Evolutionary conservation across 768 basidiomycete genomes (phyloP), one percentile per base, ranked within the genome.

Genomic region (Leucogyrophana mollusca): DNA sequence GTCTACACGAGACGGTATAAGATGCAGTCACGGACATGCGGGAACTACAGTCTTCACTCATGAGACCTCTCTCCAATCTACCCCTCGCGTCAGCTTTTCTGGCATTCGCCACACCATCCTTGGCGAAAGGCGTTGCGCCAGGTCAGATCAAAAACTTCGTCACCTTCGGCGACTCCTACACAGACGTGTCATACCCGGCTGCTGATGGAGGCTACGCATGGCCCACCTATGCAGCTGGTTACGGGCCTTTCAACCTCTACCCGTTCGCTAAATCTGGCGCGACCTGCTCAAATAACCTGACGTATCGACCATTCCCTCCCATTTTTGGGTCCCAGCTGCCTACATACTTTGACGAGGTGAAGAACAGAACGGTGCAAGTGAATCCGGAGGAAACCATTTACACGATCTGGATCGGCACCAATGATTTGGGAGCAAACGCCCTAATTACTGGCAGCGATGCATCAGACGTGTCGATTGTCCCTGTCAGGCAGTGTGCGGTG

Each of bases 131-230:
- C 9, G 56, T 73, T 3, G 47, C 52, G 18, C 64, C 69, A 0
- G 67, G 67, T 5, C 78, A 81, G 50, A 82, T 86, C 47, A 80
- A 78, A 58, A 76, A 78, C 47, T 69, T 85, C 11, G 83, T 82
- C 43, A 83, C 82, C 0, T 87, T 86, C 46, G 83, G 84, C 3
- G 83, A 85, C 62, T 79, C 77, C 40, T 84, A 82, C 55, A 81
- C 80, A 0, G 83, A 85, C 48, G 59, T 77, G 2, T 74, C 72
- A 7, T 61, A 56, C 40, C 48, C 53, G 11, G 18, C 59, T 9
- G 66, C 64, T 2, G 66, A 69, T 41, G 71, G 72, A 8, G 78
- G 75, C 3, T 72, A 69, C 4, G 65, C 79, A 10, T 85, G 84
- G 84, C 83, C 84, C 1, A 68, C 75, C 0, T 85, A 80, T 50